Conservation (phyloP, 2,329 filamentous ascomycete genomes). For the Sclerotinia minor region DNA sequence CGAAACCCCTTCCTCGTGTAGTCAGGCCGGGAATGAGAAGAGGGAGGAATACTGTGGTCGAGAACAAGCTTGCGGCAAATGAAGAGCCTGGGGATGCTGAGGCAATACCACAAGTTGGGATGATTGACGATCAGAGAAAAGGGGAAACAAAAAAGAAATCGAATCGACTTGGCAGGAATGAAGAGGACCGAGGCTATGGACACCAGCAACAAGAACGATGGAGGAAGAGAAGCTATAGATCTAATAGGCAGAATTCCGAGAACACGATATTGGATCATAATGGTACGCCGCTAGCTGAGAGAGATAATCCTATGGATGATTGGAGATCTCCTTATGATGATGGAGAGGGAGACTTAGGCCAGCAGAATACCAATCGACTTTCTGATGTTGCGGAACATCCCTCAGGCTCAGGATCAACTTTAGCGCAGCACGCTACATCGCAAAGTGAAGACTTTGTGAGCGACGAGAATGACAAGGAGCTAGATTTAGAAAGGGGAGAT, state of each 20-base stretch:
- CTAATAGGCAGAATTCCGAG: conserved; percentile 12
- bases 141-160: conserved; percentile 22
- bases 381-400: conserved; percentile 18
- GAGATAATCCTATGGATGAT: conserved; percentile 28
- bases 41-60: conserved; percentile 19
- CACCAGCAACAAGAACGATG: conserved; percentile 7
- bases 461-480: not conserved
- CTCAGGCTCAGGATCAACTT: conserved; percentile 9
- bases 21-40: conserved; percentile 29
- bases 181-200: conserved; percentile 20
- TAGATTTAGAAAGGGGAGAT: conserved; percentile 22
- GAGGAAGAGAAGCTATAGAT: conserved; percentile 13
- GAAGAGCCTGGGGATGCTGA: conserved; percentile 23
- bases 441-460: conserved; percentile 9
- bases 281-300: conserved; percentile 24
- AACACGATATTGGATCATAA: conserved; percentile 10
- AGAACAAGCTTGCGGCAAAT: conserved; percentile 25
- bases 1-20: conserved; percentile 30
- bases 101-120: conserved; percentile 27
- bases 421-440: not conserved
- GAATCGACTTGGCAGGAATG: not conserved
- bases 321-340: conserved; percentile 17
- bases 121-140: conserved; percentile 28
- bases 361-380: conserved; percentile 13
- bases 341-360: not conserved